Evolutionary conservation across 306 rosid species (phyloP), one percentile per base, ranked within the genome.

Genomic region (Trifolium pratense): DNA sequence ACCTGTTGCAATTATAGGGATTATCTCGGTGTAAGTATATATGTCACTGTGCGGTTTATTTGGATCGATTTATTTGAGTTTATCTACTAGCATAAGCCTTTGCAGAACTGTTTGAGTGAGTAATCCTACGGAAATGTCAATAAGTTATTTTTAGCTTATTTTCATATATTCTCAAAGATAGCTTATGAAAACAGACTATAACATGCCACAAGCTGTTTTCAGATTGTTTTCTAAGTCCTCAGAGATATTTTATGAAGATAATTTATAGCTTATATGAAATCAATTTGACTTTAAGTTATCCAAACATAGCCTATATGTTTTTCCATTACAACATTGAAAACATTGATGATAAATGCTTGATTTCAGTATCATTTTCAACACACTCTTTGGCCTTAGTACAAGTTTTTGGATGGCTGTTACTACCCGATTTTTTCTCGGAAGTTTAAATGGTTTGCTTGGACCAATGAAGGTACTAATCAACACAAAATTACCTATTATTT

Each of bases 401-500:
- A 93, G 76, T 66, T 84, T 80, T 80, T 93, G 97, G 97, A 93
- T 93, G 98, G 98, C 98, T 59, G 6, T 91, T 40, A 5, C 36
- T 15, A 74, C 87, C n/a, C 80, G 98, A 51, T 93, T 93, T 82
- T 76, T 91, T 78, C 98, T 90, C 66, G 98, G 98, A 81, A 26
- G 84, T 76, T 86, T 91, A 71, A 93, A 93, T 84, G 98, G 98
- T 63, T 71, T 87, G 70, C 89, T 90, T 78, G 97, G 93, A 74
- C 96, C 98, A 29, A 87, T 93, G 46, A 91, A 89, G 97, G 98
- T 93, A 68, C 17, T 16, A 14, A 12, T 53, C 23, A 52, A 71
- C 75, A 55, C 20, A 60, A 34, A 26, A n/a, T n/a, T 36, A 34
- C 26, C 39, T 55, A 43, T 0, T 8, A 9, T 66, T 48, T 71